These are phyloP conservation scores for Xylaria scruposa DNA, from an alignment of 495 filamentous ascomycete species.

Conservation along the genomic window DNA sequence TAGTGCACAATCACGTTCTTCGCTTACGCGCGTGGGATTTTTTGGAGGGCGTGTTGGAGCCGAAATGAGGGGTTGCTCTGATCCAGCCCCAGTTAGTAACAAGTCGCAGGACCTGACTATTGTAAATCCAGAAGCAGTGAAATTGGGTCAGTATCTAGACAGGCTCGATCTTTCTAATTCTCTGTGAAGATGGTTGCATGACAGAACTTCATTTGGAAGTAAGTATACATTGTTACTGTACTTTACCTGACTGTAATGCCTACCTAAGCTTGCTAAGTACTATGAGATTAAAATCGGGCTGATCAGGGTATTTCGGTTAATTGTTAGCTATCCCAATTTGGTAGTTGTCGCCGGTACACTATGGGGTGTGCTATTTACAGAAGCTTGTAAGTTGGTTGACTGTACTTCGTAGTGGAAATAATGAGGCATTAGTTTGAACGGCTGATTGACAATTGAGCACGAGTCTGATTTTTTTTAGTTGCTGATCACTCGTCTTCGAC, in stretches of 20 bases:
- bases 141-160: background rate
- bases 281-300: constrained; percentile 18
- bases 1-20: background rate
- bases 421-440: constrained; percentile 14
- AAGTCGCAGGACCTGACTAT: background rate
- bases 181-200: background rate
- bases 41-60: constrained; percentile 5
- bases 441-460: constrained; percentile 11
- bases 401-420: background rate
- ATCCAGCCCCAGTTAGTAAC: constrained; percentile 1
- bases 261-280: too few species aligned
- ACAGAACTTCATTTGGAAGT: background rate
- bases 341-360: background rate
- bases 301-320: constrained; percentile 26
- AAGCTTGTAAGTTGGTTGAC: background rate
- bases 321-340: constrained; percentile 1
- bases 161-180: background rate
- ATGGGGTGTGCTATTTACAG: constrained; percentile 21
- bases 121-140: background rate
- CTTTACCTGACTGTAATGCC: background rate
- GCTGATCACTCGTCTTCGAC: background rate
- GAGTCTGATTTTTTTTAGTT: background rate
- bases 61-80: constrained; percentile 23
- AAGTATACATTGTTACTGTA: background rate
- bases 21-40: constrained; percentile 6